A percentile compares a stretch with the other conserved stretches of the same genome.
Conservation (phyloP, 441 rosid species). For the Melastoma candidum region DNA sequence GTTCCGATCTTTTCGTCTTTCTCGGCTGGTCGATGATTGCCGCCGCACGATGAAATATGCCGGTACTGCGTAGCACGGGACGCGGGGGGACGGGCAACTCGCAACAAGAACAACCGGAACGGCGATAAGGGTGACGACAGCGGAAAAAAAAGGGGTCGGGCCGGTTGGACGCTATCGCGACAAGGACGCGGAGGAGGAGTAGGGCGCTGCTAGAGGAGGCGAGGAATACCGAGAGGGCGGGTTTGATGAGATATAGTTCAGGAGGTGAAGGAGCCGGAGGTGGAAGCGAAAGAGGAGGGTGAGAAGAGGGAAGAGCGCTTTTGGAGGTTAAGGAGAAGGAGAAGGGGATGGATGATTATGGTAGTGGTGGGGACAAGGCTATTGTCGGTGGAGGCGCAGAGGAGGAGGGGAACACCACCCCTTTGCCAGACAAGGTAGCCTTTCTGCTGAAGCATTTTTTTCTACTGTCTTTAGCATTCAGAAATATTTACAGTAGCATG, state of each 20-base stretch:
- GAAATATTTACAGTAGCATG: not conserved
- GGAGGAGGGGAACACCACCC: conserved; percentile 45
- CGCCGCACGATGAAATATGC: conserved; percentile 56
- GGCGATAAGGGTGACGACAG: conserved; percentile 7
- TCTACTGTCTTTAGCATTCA: too few species aligned
- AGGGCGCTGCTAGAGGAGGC: conserved; percentile 31
- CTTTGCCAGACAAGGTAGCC: conserved; percentile 52
- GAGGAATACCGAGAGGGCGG: not conserved
- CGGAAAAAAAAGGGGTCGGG: conserved; percentile 10
- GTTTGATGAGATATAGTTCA: conserved; percentile 6
- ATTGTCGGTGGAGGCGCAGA: conserved; percentile 26
- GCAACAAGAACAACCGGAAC: too few species aligned
- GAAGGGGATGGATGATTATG: conserved; percentile 37
- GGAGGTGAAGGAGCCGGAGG: conserved; percentile 1
- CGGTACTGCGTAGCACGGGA: conserved; percentile 51
- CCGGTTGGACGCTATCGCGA: not conserved
- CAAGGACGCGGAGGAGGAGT: conserved; percentile 28
- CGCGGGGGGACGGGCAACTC: conserved; percentile 36
- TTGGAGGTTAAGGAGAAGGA: conserved; percentile 27
- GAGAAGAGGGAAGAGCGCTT: conserved; percentile 17
- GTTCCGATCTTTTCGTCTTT: too few species aligned
- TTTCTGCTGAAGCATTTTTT: not conserved
- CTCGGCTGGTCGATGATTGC: too few species aligned
- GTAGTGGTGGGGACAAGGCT: conserved; percentile 36
- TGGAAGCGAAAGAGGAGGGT: conserved; percentile 12